phyloP scores from a whole-genome alignment of 108 stramenopile genomes.

The Phaeodactylum tricornutum region DNA sequence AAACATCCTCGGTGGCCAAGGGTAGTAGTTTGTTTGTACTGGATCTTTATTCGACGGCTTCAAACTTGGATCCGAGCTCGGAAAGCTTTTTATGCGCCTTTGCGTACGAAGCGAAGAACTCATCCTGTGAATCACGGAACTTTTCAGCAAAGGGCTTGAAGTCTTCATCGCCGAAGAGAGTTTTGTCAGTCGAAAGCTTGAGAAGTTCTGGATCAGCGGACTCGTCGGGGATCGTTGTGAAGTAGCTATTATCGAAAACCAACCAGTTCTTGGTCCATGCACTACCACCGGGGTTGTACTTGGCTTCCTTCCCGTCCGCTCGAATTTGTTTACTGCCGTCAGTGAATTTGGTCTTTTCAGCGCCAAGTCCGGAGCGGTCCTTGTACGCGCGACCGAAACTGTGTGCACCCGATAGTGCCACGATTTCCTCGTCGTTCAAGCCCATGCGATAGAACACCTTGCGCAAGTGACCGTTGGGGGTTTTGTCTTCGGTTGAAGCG shows the following conservation, averaged over 20 bases:
- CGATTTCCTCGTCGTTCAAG: conserved; percentile 86
- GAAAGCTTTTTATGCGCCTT: conserved; percentile 86
- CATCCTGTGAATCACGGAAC: conserved; percentile 83
- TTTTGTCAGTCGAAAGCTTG: conserved; percentile 69
- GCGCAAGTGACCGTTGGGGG: conserved; percentile 64
- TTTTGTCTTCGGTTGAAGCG: conserved; percentile 38
- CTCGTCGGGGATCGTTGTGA: conserved; percentile 39
- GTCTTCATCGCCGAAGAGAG: conserved; percentile 54
- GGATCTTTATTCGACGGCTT: conserved; percentile 38
- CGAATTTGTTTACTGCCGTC: conserved; percentile 71
- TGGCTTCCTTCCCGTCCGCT: conserved; percentile 77
- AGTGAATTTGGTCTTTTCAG: conserved; percentile 88
- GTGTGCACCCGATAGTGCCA: conserved; percentile 88
- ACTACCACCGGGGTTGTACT: conserved; percentile 79
- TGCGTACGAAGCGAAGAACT: conserved; percentile 86
- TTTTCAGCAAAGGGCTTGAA: conserved; percentile 62
- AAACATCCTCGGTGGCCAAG: too few species aligned
- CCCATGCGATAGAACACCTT: conserved; percentile 94
- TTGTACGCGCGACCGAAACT: conserved; percentile 73
- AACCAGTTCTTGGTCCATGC: conserved; percentile 72
- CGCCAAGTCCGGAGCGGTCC: conserved; percentile 68
- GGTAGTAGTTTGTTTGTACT: too few species aligned
- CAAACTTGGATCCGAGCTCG: conserved; percentile 81
- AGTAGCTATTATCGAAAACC: conserved; percentile 85
- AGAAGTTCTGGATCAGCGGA: conserved; percentile 52